Base-by-base conservation (phyloP, 768 basidiomycete species). In the Amanita thiersii region DNA sequence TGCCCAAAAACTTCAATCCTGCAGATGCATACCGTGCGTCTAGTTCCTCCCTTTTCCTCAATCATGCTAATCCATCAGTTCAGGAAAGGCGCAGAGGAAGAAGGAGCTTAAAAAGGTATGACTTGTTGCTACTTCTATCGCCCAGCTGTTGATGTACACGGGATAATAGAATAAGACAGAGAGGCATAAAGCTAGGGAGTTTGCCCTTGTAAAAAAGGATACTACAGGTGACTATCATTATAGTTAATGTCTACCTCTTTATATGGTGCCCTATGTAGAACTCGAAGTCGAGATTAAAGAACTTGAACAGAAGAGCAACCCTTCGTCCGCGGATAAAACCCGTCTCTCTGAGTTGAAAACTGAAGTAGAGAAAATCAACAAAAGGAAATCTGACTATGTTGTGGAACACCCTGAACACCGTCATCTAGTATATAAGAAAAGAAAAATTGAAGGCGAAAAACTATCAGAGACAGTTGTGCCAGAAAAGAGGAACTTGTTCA, bases 31-130 rank as follows among this genome's bases (percentile, higher is more conserved):
- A 70, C 60, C 80, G 94, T 89, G 55, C 55, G 86, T 75, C 32
- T 25, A 21, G 24, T 23, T 35, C 25, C n/a, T 14, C 8, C 15
- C 39, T 8, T 8, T n/a, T 39, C n/a, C 20, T 31, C 17, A 41
- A 3, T 47, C 14, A 47, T 19, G 18, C 50, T 39, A 20, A 44
- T 26, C 10, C 14, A 2, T n/a, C 12, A 12, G 5, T 25, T 24
- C 52, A 96, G 92, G 92, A 42, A 98, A 98, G 64, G 81, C 88
- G 2, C 83, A 82, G 56, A 74, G 89, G 45, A 92, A 91, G 61
- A 97, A 92, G 58, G 94, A 99, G 58, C 67, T 97, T 32, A 94
- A 94, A 67, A 94, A 91, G 82, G 91, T 81, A 62, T 50, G 76
- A 48, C 25, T 20, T 20, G 38, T 31, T 10, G 23, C 4, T 25